A percentile compares a stretch with the other conserved stretches of the same genome.
phyloP scores from a whole-genome alignment of 192 early-diverging fungal species.

The Obelidium mucronatum region DNA sequence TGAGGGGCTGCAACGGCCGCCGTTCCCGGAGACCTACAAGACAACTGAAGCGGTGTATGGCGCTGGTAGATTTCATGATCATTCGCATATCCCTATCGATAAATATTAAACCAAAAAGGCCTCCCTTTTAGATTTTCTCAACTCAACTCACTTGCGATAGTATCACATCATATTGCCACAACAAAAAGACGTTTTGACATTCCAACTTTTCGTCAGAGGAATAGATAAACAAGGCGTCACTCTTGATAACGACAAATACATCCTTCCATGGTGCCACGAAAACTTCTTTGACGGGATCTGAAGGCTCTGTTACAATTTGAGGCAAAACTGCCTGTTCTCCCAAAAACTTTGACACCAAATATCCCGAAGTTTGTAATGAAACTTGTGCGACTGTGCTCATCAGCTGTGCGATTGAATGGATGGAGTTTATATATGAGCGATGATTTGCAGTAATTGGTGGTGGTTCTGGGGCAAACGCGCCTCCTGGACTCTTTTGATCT shows the following conservation, averaged over 20 bases:
- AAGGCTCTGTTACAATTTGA: conserved; percentile 19
- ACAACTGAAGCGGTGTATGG: conserved; percentile 47
- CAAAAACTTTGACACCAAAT: conserved; percentile 43
- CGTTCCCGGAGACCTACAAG: neutral
- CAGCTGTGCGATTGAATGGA: conserved; percentile 21
- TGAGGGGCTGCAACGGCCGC: no score
- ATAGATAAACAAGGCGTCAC: conserved; percentile 85
- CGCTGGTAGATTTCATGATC: conserved; percentile 54
- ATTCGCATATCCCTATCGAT: no score
- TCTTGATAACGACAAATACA: conserved; percentile 76
- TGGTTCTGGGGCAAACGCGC: neutral
- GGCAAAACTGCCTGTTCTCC: conserved; percentile 42
- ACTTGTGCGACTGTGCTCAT: conserved; percentile 27
- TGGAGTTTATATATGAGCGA: conserved; percentile 28
- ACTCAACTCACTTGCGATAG: no score
- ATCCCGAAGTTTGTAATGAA: conserved; percentile 36
- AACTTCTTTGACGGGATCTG: neutral
- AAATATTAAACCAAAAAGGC: no score
- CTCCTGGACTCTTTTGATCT: neutral
- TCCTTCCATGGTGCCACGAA: conserved; percentile 37
- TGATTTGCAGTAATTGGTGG: conserved; percentile 26
- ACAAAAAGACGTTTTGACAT: conserved; percentile 83
- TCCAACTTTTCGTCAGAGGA: conserved; percentile 77
- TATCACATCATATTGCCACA: no score
- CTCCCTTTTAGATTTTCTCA: no score